Percentiles rank a stretch among this genome's conserved stretches.
phyloP scores from a whole-genome alignment of 192 early-diverging fungal genomes.

The Backusella luteola region DNA sequence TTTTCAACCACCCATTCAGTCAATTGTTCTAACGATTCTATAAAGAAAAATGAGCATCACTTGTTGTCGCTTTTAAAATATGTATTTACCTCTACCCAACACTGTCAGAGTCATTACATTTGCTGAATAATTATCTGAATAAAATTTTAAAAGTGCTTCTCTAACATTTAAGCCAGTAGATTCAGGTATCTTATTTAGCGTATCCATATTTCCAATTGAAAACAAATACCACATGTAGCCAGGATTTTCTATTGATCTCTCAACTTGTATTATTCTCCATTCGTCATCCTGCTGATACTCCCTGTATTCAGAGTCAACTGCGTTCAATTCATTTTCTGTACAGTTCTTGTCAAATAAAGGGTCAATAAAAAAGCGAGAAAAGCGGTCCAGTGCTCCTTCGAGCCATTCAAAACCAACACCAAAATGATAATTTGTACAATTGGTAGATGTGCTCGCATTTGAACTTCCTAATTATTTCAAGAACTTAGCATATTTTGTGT shows the following conservation, averaged over 20 bases:
- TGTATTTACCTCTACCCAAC: conserved; percentile 57
- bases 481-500: neutral
- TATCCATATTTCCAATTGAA: conserved; percentile 86
- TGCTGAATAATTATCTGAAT: conserved; percentile 83
- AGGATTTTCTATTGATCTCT: conserved; percentile 66
- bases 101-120: conserved; percentile 90
- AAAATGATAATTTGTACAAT: conserved; percentile 53
- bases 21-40: conserved; percentile 77
- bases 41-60: neutral
- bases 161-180: conserved; percentile 72
- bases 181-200: conserved; percentile 62
- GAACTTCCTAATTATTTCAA: conserved; percentile 20
- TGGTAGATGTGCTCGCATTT: conserved; percentile 47
- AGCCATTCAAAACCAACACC: conserved; percentile 46
- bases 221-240: conserved; percentile 80
- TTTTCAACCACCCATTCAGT: conserved; percentile 71
- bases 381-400: conserved; percentile 52
- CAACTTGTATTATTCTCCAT: conserved; percentile 80
- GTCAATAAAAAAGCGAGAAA: conserved; percentile 86
- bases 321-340: conserved; percentile 85
- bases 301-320: conserved; percentile 92
- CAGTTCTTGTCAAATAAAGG: conserved; percentile 81
- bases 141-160: conserved; percentile 75
- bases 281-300: conserved; percentile 81
- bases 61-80: neutral